Evolutionary conservation across 805 yeast species (phyloP).

Genomic region (Pichia heedii): DNA sequence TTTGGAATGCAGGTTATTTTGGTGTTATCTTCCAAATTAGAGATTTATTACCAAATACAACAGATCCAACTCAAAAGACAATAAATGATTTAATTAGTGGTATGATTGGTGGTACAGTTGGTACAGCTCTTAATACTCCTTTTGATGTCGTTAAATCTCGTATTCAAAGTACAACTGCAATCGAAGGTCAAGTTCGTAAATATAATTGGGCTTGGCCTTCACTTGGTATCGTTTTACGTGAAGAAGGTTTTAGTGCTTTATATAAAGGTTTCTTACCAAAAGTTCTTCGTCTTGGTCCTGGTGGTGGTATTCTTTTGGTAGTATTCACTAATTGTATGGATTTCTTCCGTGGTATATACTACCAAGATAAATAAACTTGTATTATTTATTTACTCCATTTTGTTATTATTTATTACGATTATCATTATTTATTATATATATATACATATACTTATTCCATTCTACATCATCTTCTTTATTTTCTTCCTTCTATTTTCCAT

Average conservation of each 20-base stretch:
- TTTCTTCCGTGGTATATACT: constrained; percentile 63
- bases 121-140: constrained; percentile 93
- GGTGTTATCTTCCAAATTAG: constrained; percentile 90
- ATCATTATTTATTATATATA: too few relatives aligned
- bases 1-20: constrained; percentile 98
- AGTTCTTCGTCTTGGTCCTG: constrained; percentile 96
- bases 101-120: constrained; percentile 92
- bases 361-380: constrained; percentile 16
- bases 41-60: constrained; percentile 67
- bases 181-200: constrained; percentile 70
- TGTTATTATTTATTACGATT: too few relatives aligned
- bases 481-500: too few relatives aligned
- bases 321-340: constrained; percentile 96
- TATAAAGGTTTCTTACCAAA: constrained; percentile 97
- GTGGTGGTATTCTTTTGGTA: constrained; percentile 96
- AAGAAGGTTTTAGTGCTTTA: constrained; percentile 87
- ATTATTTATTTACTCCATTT: not conserved
- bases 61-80: constrained; percentile 63
- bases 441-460: too few relatives aligned
- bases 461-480: too few relatives aligned
- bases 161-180: constrained; percentile 66
- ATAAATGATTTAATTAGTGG: constrained; percentile 86
- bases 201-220: constrained; percentile 91
- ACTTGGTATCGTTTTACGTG: constrained; percentile 61
- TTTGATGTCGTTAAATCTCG: constrained; percentile 96